Conservation (phyloP, 2,329 filamentous ascomycete species). For the Teratosphaeria destructans region DNA sequence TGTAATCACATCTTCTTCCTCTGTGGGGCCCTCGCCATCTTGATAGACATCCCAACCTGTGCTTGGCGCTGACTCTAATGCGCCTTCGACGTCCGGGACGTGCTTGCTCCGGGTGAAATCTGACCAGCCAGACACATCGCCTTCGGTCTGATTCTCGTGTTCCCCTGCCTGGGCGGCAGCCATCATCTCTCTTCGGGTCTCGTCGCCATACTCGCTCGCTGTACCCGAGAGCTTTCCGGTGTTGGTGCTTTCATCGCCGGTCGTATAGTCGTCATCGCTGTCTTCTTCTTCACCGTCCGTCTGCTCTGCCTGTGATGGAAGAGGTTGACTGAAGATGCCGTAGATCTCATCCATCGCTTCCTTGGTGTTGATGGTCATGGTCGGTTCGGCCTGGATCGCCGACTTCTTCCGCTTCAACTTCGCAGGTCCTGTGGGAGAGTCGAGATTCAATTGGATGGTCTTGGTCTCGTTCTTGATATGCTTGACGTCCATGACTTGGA, state of each 20-base stretch:
- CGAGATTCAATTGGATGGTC: constrained; percentile 87
- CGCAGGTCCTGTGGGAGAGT: constrained; percentile 66
- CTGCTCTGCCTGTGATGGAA: constrained; percentile 41
- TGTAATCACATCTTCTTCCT: constrained; percentile 33
- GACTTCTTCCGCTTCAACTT: constrained; percentile 75
- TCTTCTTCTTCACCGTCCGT: constrained; percentile 50
- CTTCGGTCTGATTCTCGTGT: constrained; percentile 27
- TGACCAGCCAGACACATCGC: constrained; percentile 67
- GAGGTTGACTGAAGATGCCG: constrained; percentile 85
- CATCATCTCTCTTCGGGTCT: constrained; percentile 44
- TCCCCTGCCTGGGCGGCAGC: constrained; percentile 16
- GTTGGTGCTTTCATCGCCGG: constrained; percentile 71
- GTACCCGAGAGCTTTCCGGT: constrained; percentile 57
- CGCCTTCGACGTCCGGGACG: constrained; percentile 42
- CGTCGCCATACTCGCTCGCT: constrained; percentile 56
- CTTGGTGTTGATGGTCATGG: constrained; percentile 93
- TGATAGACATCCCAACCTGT: constrained; percentile 28
- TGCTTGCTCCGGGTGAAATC: constrained; percentile 71
- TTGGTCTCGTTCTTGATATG: constrained; percentile 72
- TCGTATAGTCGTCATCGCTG: constrained; percentile 65
- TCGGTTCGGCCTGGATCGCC: constrained; percentile 55
- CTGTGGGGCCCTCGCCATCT: constrained; percentile 21
- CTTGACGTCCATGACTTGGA: constrained; percentile 68
- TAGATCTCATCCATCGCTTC: constrained; percentile 97
- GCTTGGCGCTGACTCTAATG: constrained; percentile 22